Percentiles rank a stretch among this genome's conserved stretches.
Evolutionary conservation across 106 monocot genomes (phyloP).

Genomic region (Iris macrosiphon): DNA sequence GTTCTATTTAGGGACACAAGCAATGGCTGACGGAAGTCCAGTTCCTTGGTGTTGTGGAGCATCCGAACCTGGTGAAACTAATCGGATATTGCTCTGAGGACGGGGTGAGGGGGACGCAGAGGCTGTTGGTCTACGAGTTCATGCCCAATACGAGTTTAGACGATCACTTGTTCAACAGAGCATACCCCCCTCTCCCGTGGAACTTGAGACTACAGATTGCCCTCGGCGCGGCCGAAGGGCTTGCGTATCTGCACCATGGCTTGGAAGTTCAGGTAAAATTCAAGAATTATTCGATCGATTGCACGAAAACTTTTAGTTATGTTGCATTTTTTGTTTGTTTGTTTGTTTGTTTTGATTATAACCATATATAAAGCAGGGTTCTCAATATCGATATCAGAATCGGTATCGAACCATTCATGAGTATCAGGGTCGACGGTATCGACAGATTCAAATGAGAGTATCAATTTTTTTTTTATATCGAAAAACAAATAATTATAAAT

Average conservation of each 20-base stretch:
- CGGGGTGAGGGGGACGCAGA: conserved; percentile 8
- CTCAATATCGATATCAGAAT: too few species aligned
- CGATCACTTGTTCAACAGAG: conserved; percentile 13
- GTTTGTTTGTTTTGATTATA: too few species aligned
- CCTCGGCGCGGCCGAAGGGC: conserved; percentile 18
- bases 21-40: conserved; percentile 20
- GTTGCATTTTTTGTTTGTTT: too few species aligned
- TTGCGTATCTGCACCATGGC: conserved; percentile 17
- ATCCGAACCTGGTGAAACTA: conserved; percentile 14
- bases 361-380: too few species aligned
- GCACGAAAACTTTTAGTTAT: too few species aligned
- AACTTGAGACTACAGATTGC: conserved; percentile 15
- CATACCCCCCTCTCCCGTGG: conserved; percentile 12
- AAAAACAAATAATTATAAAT: too few species aligned
- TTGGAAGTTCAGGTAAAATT: conserved; percentile 17
- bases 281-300: neutral
- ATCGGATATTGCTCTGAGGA: conserved; percentile 17
- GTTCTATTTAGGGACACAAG: conserved; percentile 14
- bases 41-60: conserved; percentile 12
- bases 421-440: too few species aligned
- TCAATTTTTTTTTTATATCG: too few species aligned
- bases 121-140: conserved; percentile 16
- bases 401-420: too few species aligned
- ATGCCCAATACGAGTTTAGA: conserved; percentile 20
- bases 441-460: too few species aligned